Base-by-base conservation (phyloP, 148 eudicot genomes). In the Dianthus caryophyllus region DNA sequence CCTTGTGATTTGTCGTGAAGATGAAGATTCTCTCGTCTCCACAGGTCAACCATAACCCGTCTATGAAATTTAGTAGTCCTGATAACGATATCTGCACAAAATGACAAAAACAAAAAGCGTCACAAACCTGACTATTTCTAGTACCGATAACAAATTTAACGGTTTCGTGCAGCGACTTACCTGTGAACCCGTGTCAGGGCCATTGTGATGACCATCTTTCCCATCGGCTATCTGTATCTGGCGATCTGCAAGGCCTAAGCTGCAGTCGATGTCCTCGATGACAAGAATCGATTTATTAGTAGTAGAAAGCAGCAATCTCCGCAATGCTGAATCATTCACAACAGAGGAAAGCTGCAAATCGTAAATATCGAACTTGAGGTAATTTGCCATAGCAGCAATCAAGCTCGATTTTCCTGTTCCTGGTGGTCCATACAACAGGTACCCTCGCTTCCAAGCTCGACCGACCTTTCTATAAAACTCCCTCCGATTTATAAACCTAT, bases 1-100 rank as follows among this genome's bases (percentile, higher is more conserved):
- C 84, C 67, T 78, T 84, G 65, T 81, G 65, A 36, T 84, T 83
- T 17, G 84, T 80, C 1, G 87, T 83, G 73, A 83, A 83, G 2
- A 83, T 56, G 49, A 83, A 78, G 56, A 83, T 83, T 12, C 84
- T 46, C 46, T 83, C 87, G 14, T 80, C 84, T 13, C 87, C 87
- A 52, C 82, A 80, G 4, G 82, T 72, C 0, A 82, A 83, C 87
- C 87, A 83, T 20, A 80, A 39, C 26, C 86, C 86, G 43, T 83
- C 84, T 10, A 83, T 80, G 62, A 80, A 78, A 24, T 82, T 83
- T 17, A 80, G 60, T 11, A 79, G 31, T 0, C 83, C 81, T 2
- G 83, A 83, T 14, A 79, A 26, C 20, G 86, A 71, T 68, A 83
- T 58, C 83, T 80, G 71, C 68, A 71, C n/a, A n/a, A n/a, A n/a